Base-by-base conservation (phyloP, 805 yeast species). In the Candida nanaspora region DNA sequence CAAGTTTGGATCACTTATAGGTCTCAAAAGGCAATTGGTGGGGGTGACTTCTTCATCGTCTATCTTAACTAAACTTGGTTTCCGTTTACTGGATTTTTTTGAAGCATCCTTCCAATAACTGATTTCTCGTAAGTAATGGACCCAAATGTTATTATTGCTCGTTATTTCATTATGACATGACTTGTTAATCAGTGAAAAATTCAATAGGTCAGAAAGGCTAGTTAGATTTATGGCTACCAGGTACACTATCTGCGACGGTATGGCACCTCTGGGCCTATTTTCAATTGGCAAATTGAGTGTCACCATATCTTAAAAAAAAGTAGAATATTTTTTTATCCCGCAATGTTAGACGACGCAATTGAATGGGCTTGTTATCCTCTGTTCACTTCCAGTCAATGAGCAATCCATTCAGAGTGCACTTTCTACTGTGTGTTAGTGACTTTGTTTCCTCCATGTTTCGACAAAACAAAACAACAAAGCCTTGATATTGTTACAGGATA, bases 31-130 rank as follows among this genome's bases (percentile, higher is more conserved):
- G 41, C 63, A 57, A 37, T 58, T 57, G 4, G 55, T 43, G 9
- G 62, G 57, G 14, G 46, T 50, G 21, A 51, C 9, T n/a, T 42
- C 45, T 6, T 49, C 55, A 21, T 53, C 43, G n/a, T n/a, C n/a
- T n/a, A n/a, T n/a, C 45, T 40, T 32, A 45, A 37, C 31, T 43
- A 19, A 14, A 48, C 27, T n/a, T 46, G 43, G 21, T 39, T 20
- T 30, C 22, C 20, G 15, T 22, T 19, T 33, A 21, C 15, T n/a
- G n/a, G n/a, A n/a, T n/a, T n/a, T n/a, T n/a, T n/a, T n/a, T n/a
- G n/a, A n/a, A n/a, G n/a, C n/a, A n/a, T n/a, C n/a, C 19, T 47
- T 41, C 65, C 65, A 62, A 13, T 52, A 37, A 6, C 45, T 42
- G 14, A 62, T 41, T n/a, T 29, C 16, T 33, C 40, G 48, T 20